These are phyloP conservation scores for Cercospora berteroae DNA, from an alignment of 2,329 filamentous ascomycete species.

Conservation along the genomic window DNA sequence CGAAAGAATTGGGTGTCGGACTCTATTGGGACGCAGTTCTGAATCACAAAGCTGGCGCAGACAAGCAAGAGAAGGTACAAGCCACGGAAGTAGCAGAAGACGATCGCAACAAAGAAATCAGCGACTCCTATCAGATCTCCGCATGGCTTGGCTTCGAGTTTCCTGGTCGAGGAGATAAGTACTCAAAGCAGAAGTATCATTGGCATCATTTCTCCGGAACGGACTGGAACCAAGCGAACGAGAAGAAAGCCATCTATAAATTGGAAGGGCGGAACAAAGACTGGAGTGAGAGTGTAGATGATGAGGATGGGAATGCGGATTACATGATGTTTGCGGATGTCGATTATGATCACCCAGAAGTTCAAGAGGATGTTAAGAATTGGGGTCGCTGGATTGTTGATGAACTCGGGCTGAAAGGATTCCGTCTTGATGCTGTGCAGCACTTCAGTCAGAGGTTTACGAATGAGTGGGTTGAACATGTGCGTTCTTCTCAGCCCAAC, in stretches of 20 bases:
- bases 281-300: conserved; percentile 61
- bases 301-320: conserved; percentile 59
- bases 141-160: conserved; percentile 68
- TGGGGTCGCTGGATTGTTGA: conserved; percentile 67
- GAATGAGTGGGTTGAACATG: conserved; percentile 57
- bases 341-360: conserved; percentile 63
- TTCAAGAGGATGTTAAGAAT: conserved; percentile 60
- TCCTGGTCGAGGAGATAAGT: conserved; percentile 56
- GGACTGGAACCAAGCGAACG: conserved; percentile 59
- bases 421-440: conserved; percentile 69
- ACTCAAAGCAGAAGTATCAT: conserved; percentile 62
- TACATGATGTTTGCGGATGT: conserved; percentile 71
- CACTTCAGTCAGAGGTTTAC: conserved; percentile 67
- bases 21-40: conserved; percentile 68
- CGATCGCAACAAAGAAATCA: conserved; percentile 24
- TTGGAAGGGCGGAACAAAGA: conserved; percentile 53
- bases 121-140: conserved; percentile 51
- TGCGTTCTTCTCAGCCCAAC: conserved; percentile 33
- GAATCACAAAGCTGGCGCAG: conserved; percentile 68
- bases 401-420: conserved; percentile 60
- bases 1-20: conserved; percentile 54
- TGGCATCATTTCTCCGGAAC: conserved; percentile 66
- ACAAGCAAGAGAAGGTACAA: conserved; percentile 60
- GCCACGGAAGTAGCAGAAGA: conserved; percentile 60
- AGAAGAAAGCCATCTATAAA: conserved; percentile 62